phyloP scores from a whole-genome alignment of 2,329 filamentous ascomycete genomes.

The Fusarium musae region DNA sequence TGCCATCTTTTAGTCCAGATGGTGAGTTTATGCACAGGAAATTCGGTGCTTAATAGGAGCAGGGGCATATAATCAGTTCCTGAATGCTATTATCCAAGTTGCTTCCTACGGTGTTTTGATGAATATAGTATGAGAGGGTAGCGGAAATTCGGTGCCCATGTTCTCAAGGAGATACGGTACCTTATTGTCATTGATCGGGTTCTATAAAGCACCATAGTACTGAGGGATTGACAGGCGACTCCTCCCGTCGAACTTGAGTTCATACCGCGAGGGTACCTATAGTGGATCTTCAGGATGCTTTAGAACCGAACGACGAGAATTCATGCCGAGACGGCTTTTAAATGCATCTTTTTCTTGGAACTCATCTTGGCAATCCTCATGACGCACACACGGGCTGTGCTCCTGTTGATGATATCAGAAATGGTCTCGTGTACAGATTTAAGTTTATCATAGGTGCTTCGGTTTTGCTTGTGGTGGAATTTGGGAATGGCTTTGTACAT shows the following conservation, averaged over 20 bases:
- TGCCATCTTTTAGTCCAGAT: background rate
- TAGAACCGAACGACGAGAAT: background rate
- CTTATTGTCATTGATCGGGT: background rate
- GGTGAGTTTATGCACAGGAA: background rate
- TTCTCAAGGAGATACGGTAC: background rate
- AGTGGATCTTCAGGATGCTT: constrained; percentile 4
- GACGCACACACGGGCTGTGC: constrained; percentile 11
- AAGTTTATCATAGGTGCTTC: background rate
- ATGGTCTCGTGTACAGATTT: constrained; percentile 1
- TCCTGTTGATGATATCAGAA: background rate
- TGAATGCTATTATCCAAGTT: background rate
- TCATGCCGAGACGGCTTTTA: constrained; percentile 5
- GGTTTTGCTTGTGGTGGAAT: background rate
- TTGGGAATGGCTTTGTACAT: background rate
- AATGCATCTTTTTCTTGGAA: constrained; percentile 12
- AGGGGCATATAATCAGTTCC: background rate
- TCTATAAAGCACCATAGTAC: background rate
- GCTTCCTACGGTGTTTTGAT: background rate
- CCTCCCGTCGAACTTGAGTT: background rate
- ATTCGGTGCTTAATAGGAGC: background rate
- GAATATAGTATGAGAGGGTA: background rate
- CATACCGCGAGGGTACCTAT: background rate
- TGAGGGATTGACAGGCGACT: background rate
- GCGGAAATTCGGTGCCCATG: background rate
- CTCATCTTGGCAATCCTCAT: constrained; percentile 9